Base-by-base conservation (phyloP, 2,329 filamentous ascomycete species). In the Fusarium bactridioides region DNA sequence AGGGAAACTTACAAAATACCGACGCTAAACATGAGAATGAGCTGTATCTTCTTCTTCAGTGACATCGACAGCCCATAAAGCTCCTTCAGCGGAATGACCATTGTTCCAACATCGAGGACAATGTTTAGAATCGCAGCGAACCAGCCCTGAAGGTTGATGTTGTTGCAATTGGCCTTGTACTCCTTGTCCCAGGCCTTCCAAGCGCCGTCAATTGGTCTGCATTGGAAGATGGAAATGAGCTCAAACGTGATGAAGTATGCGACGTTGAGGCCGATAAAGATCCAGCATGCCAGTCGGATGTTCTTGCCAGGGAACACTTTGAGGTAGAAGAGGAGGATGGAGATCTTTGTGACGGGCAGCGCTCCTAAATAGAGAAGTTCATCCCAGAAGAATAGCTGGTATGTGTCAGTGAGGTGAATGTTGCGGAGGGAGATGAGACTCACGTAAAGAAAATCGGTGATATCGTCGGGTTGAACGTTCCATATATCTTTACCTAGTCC, bases 151-250 rank as follows among this genome's bases (percentile, higher is more conserved):
- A 80, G 76, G 67, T 86, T 86, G 64, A 85, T 77, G 51, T 86
- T 81, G 50, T 86, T 79, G 73, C 87, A 89, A 7, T 70, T 78
- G 3, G 86, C 87, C 0, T 72, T 29, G 38, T 82, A 79, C 60
- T 83, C 77, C 4, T 81, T 82, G 41, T 86, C 83, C 86, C 86
- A 89, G 5, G 77, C 77, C 1, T 76, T 82, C 87, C 87, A 89
- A 69, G 84, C 85, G 41, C 80, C 84, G 13, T 77, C 76, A 21
- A 88, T 79, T 1, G 86, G 87, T 7, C 63, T 76, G 78, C 86
- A 88, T 62, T 86, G 83, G 51, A 87, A 84, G 19, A 86, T 74
- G 13, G 79, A 82, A 18, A 82, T 75, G 3, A 86, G 76, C 16
- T 62, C 72, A 43, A 72, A 75, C 0, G 64, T 23, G 5, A 75